phyloP scores from a whole-genome alignment of 2,329 filamentous ascomycete genomes.

The Colletotrichum incanum region DNA sequence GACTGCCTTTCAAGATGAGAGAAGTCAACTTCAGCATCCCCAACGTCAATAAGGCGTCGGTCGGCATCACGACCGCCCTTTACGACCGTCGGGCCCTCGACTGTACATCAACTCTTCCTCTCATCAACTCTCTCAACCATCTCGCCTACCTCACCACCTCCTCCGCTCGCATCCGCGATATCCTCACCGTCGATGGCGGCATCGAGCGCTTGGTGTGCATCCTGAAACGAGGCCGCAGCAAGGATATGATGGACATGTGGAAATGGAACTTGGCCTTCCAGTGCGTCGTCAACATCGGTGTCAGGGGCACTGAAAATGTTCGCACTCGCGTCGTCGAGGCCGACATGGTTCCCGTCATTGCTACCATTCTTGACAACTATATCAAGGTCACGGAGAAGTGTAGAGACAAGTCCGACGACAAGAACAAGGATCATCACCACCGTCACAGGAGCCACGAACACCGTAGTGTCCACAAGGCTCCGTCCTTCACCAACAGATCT shows the following conservation, averaged over 20 bases:
- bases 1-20: constrained; percentile 79
- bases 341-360: constrained; percentile 99
- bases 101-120: constrained; percentile 95
- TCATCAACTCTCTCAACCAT: constrained; percentile 99
- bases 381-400: constrained; percentile 96
- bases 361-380: constrained; percentile 98
- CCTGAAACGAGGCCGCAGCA: constrained; percentile 95
- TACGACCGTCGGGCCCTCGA: constrained; percentile 98
- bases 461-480: constrained; percentile 63
- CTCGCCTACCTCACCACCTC: constrained; percentile 98
- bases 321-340: constrained; percentile 96
- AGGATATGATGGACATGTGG: constrained; percentile 99
- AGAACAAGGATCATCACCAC: constrained; percentile 74
- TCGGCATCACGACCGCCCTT: constrained; percentile 97
- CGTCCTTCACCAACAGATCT: constrained; percentile 69
- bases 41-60: constrained; percentile 99
- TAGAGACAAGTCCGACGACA: constrained; percentile 89
- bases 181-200: constrained; percentile 97
- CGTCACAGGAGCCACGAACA: constrained; percentile 68
- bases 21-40: constrained; percentile 99
- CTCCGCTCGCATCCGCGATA: constrained; percentile 96
- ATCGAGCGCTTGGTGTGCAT: constrained; percentile 98
- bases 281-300: constrained; percentile 98
- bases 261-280: constrained; percentile 99
- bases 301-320: constrained; percentile 94